A percentile compares a stretch with the other conserved stretches of the same genome.
These are phyloP conservation scores for Hibiscus trionum DNA, from an alignment of 345 rosid genomes.

Conservation along the genomic window DNA sequence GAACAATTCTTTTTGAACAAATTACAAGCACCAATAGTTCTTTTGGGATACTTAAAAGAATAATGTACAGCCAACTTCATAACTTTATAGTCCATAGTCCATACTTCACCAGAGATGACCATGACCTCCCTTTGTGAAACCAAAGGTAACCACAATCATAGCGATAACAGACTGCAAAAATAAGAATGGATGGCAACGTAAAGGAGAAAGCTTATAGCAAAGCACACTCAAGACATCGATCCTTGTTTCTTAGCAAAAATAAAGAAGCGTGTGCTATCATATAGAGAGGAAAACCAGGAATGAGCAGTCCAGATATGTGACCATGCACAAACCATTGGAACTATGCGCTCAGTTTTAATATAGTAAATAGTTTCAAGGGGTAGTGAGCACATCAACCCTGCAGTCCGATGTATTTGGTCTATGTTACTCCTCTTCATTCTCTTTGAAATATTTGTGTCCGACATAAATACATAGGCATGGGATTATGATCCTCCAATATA, in stretches of 20 bases:
- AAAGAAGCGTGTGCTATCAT: neutral
- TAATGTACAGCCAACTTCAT: neutral
- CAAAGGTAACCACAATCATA: slow-evolving; percentile 45
- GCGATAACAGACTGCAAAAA: slow-evolving; percentile 53
- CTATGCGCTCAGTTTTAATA: neutral
- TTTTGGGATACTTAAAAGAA: slow-evolving; percentile 6
- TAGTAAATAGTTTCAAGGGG: neutral
- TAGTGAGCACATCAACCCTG: neutral
- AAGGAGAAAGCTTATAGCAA: neutral
- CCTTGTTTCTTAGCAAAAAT: neutral
- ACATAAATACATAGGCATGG: neutral
- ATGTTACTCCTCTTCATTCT: neutral
- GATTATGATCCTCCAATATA: neutral
- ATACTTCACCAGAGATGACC: slow-evolving; percentile 31
- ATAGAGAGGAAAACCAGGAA: neutral
- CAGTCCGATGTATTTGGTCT: no score
- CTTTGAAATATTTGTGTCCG: neutral
- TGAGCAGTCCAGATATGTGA: neutral
- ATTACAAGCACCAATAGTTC: neutral
- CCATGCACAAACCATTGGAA: neutral
- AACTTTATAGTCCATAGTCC: neutral
- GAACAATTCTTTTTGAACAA: neutral
- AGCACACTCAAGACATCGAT: neutral
- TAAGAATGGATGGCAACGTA: neutral
- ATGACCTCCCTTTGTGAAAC: slow-evolving; percentile 35